phyloP scores from a whole-genome alignment of 495 filamentous ascomycete genomes.

The Penicillium turbatum region DNA sequence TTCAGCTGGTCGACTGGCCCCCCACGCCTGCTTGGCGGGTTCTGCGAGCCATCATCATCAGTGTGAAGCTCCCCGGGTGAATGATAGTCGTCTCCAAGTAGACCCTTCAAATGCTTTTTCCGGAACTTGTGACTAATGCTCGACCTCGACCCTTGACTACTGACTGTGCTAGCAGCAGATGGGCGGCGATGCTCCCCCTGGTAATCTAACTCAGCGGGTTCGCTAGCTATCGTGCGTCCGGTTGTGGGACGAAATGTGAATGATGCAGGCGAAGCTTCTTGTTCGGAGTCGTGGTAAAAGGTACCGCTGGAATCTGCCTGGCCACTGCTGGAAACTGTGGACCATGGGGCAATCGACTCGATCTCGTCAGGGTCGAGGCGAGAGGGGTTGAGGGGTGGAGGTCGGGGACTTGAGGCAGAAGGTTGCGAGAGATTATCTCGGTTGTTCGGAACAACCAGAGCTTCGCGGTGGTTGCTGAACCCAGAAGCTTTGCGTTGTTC shows the following conservation, averaged over 20 bases:
- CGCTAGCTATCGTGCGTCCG: conserved; percentile 56
- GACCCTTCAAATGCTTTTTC: conserved; percentile 68
- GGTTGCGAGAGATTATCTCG: conserved; percentile 29
- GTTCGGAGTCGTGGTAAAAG: conserved; percentile 45
- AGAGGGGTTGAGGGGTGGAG: conserved; percentile 25
- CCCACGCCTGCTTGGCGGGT: conserved; percentile 13
- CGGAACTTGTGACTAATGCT: conserved; percentile 65
- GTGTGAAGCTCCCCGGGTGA: conserved; percentile 60
- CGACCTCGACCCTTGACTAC: conserved; percentile 84
- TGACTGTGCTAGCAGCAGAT: conserved; percentile 85
- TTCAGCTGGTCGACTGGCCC: conserved; percentile 53
- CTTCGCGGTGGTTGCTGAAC: conserved; percentile 39
- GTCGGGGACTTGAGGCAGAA: conserved; percentile 25
- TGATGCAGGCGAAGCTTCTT: conserved; percentile 57
- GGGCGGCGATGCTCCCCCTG: conserved; percentile 76
- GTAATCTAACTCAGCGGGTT: conserved; percentile 62
- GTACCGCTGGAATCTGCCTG: conserved; percentile 36
- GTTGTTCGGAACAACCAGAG: conserved; percentile 31
- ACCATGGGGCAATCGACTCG: conserved; percentile 38
- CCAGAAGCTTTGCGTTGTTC: conserved; percentile 41
- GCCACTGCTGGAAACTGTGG: conserved; percentile 26
- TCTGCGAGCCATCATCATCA: conserved; percentile 52
- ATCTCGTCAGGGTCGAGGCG: conserved; percentile 24
- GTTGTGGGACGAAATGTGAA: conserved; percentile 60
- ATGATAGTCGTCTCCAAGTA: conserved; percentile 83